phyloP scores from a whole-genome alignment of 305 asterid species.

The Ruellia speciosa region DNA sequence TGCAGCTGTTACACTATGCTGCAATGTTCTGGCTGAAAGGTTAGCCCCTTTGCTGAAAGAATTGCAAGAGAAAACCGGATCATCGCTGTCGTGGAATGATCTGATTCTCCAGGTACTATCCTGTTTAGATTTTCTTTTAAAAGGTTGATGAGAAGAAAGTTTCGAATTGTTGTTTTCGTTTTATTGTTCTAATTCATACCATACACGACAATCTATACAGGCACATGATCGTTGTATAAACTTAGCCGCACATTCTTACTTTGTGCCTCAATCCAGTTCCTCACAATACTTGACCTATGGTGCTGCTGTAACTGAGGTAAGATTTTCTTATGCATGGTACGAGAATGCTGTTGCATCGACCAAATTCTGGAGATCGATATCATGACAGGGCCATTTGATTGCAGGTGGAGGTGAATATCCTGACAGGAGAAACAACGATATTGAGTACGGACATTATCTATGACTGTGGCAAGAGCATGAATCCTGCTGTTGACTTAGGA shows the following conservation, averaged over 20 bases:
- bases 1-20: slow-evolving; percentile 66
- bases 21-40: slow-evolving; percentile 55
- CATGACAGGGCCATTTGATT: not conserved
- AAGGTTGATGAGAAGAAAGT: not conserved
- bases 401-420: slow-evolving; percentile 59
- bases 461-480: slow-evolving; percentile 79
- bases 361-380: not conserved
- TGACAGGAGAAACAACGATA: slow-evolving; percentile 56
- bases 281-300: slow-evolving; percentile 51
- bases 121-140: not conserved
- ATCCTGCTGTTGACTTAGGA: slow-evolving; percentile 75
- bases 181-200: not conserved
- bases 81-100: slow-evolving; percentile 45
- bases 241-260: slow-evolving; percentile 51
- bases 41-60: slow-evolving; percentile 37
- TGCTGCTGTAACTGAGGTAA: slow-evolving; percentile 67
- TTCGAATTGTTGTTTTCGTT: not conserved
- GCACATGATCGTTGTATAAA: slow-evolving; percentile 42
- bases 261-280: slow-evolving; percentile 42
- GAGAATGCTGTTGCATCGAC: not conserved
- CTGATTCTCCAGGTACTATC: slow-evolving; percentile 48
- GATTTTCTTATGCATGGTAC: not conserved
- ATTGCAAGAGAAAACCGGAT: slow-evolving; percentile 39
- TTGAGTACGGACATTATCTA: slow-evolving; percentile 53
- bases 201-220: slow-evolving; percentile 25